Percentiles rank a stretch among this genome's conserved stretches.
Evolutionary conservation across 345 rosid species (phyloP).

Genomic region (Ceriops decandra): DNA sequence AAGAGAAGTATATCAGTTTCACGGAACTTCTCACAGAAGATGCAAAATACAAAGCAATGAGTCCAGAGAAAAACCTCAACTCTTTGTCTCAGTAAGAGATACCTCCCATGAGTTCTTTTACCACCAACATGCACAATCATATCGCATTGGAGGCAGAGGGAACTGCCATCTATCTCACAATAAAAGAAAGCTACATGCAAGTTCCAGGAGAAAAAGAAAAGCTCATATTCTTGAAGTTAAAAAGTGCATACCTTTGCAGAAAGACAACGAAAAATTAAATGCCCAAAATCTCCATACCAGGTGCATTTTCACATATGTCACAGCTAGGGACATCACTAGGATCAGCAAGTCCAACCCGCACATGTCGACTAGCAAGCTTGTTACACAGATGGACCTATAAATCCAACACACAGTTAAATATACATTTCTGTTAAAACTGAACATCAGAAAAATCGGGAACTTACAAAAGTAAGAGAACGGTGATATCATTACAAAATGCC

Average conservation of each 20-base stretch:
- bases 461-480: not conserved
- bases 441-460: not conserved
- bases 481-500: not conserved
- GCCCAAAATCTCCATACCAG: constrained; percentile 42
- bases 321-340: constrained; percentile 72
- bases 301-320: constrained; percentile 82
- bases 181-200: constrained; percentile 70
- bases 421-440: not conserved
- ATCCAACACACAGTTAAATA: not conserved
- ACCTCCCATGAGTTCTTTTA: constrained; percentile 73
- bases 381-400: constrained; percentile 80
- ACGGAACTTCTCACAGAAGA: constrained; percentile 5
- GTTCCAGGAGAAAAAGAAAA: constrained; percentile 18
- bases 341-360: constrained; percentile 69
- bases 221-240: constrained; percentile 19
- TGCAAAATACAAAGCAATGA: constrained; percentile 4
- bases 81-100: constrained; percentile 72
- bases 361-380: constrained; percentile 81
- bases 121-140: constrained; percentile 89
- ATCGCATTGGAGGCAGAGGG: constrained; percentile 86
- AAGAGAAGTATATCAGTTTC: constrained; percentile 17
- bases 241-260: constrained; percentile 1
- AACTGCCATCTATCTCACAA: constrained; percentile 83
- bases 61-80: constrained; percentile 55
- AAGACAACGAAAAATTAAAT: not conserved